Conservation (phyloP, 1,139 yeast species). For the Yamadazyma dushanensis region DNA sequence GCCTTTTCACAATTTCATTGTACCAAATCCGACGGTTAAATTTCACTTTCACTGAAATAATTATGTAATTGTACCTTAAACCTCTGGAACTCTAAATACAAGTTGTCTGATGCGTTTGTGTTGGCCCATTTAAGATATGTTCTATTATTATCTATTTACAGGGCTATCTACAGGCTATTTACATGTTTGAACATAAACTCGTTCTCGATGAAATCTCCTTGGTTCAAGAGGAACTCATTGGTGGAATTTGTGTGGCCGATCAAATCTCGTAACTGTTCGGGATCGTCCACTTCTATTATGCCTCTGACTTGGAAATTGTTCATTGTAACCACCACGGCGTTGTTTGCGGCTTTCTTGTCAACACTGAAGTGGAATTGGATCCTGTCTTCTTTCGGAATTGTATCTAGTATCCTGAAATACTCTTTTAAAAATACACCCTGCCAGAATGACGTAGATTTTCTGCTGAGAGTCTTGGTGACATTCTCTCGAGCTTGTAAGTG, state of each 20-base stretch:
- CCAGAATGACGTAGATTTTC: slow-evolving; percentile 37
- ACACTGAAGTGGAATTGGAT: slow-evolving; percentile 28
- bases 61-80: not conserved
- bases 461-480: slow-evolving; percentile 26
- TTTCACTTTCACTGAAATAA: too few relatives aligned
- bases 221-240: not conserved
- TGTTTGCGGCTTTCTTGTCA: slow-evolving; percentile 16
- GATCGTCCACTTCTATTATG: slow-evolving; percentile 6
- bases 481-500: slow-evolving; percentile 36
- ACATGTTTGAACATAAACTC: slow-evolving; percentile 7
- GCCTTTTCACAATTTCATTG: too few relatives aligned
- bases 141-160: not conserved
- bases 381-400: slow-evolving; percentile 10
- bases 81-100: too few relatives aligned
- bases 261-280: slow-evolving; percentile 1
- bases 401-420: slow-evolving; percentile 21
- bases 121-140: too few relatives aligned
- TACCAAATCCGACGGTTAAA: too few relatives aligned
- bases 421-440: slow-evolving; percentile 35
- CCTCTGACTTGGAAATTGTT: slow-evolving; percentile 11
- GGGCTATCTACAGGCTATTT: slow-evolving; percentile 1
- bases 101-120: too few relatives aligned
- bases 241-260: not conserved
- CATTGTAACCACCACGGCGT: slow-evolving; percentile 21
- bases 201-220: slow-evolving; percentile 13